Percentiles rank a stretch among this genome's conserved stretches.
Conservation (phyloP, 2,329 filamentous ascomycete species). For the Hortaea werneckii region DNA sequence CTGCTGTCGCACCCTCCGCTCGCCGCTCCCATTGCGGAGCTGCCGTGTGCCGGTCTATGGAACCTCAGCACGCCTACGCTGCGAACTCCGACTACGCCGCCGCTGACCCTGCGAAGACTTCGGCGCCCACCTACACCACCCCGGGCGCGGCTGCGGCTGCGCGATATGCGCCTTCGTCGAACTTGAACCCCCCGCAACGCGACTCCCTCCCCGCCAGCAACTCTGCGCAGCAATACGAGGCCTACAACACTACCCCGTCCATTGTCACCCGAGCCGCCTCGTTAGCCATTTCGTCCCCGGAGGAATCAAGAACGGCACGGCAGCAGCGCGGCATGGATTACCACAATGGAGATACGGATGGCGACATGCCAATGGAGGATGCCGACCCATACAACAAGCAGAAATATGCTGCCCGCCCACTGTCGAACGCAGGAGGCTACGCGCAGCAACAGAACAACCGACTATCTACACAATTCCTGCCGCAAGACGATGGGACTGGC, state of each 20-base stretch:
- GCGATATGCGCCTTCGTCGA: not conserved
- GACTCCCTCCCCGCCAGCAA: not conserved
- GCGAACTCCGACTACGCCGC: not conserved
- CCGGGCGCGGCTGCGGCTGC: not conserved
- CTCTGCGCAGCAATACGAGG: not conserved
- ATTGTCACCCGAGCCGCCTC: not conserved
- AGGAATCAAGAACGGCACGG: not conserved
- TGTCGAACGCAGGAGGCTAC: conserved; percentile 28
- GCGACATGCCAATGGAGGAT: conserved; percentile 65
- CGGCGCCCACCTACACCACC: not conserved
- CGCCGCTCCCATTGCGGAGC: not conserved
- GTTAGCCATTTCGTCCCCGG: not conserved
- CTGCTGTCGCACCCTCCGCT: not conserved
- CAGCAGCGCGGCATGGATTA: conserved; percentile 13
- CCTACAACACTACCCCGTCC: not conserved
- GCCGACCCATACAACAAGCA: conserved; percentile 74
- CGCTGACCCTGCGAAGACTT: not conserved
- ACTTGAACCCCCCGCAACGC: not conserved
- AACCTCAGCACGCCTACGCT: not conserved
- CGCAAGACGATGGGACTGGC: conserved; percentile 24
- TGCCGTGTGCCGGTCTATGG: not conserved
- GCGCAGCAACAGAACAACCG: conserved; percentile 42
- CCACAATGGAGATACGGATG: conserved; percentile 32
- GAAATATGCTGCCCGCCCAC: conserved; percentile 68
- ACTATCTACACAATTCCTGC: conserved; percentile 59